These are phyloP conservation scores for Phialophora macrospora DNA, from an alignment of 2,329 filamentous ascomycete genomes.

Conservation along the genomic window DNA sequence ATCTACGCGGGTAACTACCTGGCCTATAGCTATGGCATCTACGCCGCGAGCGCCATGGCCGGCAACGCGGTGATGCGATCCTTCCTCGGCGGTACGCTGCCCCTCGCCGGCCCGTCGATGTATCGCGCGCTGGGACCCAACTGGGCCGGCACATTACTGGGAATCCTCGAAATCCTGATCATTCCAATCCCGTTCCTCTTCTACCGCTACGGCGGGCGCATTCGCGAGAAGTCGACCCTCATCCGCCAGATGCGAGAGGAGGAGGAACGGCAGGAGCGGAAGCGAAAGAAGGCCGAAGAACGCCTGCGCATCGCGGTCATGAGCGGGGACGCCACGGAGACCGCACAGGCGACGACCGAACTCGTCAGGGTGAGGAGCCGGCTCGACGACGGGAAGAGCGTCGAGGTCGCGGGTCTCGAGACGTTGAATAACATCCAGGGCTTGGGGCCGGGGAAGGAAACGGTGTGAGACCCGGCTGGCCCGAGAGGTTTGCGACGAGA, in stretches of 20 bases:
- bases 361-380: constrained; percentile 28
- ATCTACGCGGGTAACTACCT: constrained; percentile 84
- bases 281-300: constrained; percentile 42
- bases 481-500: neutral
- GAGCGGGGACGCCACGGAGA: constrained; percentile 38
- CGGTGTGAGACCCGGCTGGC: neutral
- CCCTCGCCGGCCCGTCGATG: constrained; percentile 74
- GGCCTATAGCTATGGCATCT: constrained; percentile 77
- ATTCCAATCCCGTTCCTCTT: constrained; percentile 83
- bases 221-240: constrained; percentile 60
- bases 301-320: constrained; percentile 35
- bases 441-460: constrained; percentile 23
- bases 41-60: constrained; percentile 78
- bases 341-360: constrained; percentile 35
- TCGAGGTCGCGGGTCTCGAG: constrained; percentile 27
- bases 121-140: constrained; percentile 72
- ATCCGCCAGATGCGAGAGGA: constrained; percentile 64
- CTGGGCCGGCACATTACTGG: constrained; percentile 79
- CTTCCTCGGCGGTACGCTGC: constrained; percentile 75
- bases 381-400: constrained; percentile 23
- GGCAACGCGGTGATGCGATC: constrained; percentile 77
- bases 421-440: constrained; percentile 29
- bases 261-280: constrained; percentile 54
- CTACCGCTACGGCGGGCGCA: constrained; percentile 65
- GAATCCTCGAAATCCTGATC: constrained; percentile 71